Evolutionary conservation across 805 yeast species (phyloP), one percentile per base, ranked within the genome.

Genomic region (Pichia occidentalis): DNA sequence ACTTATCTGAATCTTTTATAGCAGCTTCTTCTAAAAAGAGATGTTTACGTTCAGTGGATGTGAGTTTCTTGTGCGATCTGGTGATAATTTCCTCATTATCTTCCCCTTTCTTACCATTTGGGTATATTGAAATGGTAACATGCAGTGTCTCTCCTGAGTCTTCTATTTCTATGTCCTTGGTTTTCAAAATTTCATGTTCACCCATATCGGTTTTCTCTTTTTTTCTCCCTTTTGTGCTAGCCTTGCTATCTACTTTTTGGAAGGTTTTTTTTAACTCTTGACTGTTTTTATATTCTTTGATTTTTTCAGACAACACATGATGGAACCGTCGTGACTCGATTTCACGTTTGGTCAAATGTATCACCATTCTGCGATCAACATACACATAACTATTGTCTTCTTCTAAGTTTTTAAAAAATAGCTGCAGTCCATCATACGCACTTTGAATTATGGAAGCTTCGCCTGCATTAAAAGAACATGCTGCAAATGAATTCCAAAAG

Each of bases 41-140:
- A 1, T 16, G 5, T 29, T 44, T 44, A 11, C 42, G 17, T 29
- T 44, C 45, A 10, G 17, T 8, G 10, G 20, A 22, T 16, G 32
- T 32, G 11, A 44, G 29, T 22, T 35, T 44, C 14, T 23, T 28
- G 0, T 12, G 12, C n/a, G 26, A 32, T 4, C 11, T 17, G 10
- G 22, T 16, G 4, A 37, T 17, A 7, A 11, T 13, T 20, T 38
- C 33, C 5, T 18, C 5, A 14, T 34, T 29, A n/a, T 33, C 39
- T 9, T 33, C 37, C 18, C 16, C 10, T 29, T 27, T 31, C 12
- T 37, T 41, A 12, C 48, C 48, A 24, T 38, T 36, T 7, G 48
- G 48, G 20, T 44, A 44, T 21, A 44, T 24, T 4, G 37, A 41
- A 4, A 44, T 38, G 3, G 39, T 29, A 22, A 44, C 24, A 17